A percentile compares a stretch with the other conserved stretches of the same genome.
phyloP scores from a whole-genome alignment of 225 moss, liverwort and hornwort species.

The Takakia lepidozioides region DNA sequence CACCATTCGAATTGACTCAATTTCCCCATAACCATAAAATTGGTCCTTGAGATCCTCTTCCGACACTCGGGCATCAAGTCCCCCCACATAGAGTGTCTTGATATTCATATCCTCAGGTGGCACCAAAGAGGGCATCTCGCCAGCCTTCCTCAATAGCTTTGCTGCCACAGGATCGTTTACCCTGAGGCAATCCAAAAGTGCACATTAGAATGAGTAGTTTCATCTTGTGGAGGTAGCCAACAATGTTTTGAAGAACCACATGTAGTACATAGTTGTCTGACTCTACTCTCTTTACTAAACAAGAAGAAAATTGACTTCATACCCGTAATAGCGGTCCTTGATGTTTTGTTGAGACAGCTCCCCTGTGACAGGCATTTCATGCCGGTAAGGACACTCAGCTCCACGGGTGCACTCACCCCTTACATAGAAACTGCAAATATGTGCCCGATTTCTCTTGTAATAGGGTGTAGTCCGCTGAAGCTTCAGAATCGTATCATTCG shows the following conservation, averaged over 20 bases:
- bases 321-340: constrained; percentile 61
- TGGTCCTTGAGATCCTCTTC: constrained; percentile 59
- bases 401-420: constrained; percentile 55
- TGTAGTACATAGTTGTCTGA: neutral
- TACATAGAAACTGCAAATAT: constrained; percentile 55
- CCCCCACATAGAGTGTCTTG: constrained; percentile 49
- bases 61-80: constrained; percentile 43
- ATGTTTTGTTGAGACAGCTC: constrained; percentile 61
- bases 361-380: constrained; percentile 55
- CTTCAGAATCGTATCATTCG: constrained; percentile 53
- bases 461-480: constrained; percentile 54
- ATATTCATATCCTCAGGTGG: constrained; percentile 56
- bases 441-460: constrained; percentile 51
- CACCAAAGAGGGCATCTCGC: constrained; percentile 55
- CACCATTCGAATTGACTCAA: constrained; percentile 50
- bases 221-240: no score
- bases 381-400: constrained; percentile 55
- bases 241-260: no score
- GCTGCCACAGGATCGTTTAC: constrained; percentile 62
- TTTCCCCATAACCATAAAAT: constrained; percentile 54
- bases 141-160: constrained; percentile 49
- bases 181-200: constrained; percentile 16
- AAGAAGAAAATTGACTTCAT: no score
- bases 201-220: neutral
- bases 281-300: neutral